Base-by-base conservation (phyloP, 352 stramenopile species). In the Phytophthora colocasiae region DNA sequence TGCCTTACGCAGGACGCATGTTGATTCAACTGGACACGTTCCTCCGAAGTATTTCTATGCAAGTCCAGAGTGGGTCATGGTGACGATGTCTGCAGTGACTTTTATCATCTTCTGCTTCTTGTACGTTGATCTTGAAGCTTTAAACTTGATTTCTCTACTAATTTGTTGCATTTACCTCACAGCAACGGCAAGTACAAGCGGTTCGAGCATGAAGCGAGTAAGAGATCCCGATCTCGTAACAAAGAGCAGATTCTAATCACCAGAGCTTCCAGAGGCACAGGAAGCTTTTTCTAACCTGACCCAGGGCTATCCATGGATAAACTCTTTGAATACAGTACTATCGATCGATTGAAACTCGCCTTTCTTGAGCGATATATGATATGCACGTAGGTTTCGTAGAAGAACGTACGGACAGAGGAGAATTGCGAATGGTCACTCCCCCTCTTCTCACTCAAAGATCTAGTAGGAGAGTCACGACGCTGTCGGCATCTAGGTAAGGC, bases 101-200 rank as follows among this genome's bases (percentile, higher is more conserved):
- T 77, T 80, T 32, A 27, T 86, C 24, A 31, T 79, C 8, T 87
- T 91, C 66, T 84, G 71, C 58, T 77, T 84, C 54, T 88, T 80
- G 75, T 90, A 77, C 15, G 81, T 85, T 32, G 34, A 11, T 0
- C 4, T 1, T 22, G 6, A 7, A 47, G 17, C 6, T 49, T 7
- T n/a, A 2, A 32, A 22, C 9, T 22, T 3, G 6, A 47, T 8
- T 26, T 24, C 29, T n/a, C 6, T n/a, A 49, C 43, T 49, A 49
- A 49, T 26, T 32, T 48, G 3, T 55, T 22, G 22, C 2, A 22
- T 22, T 46, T 3, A 34, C 3, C 22, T 49, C 3, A 36, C 59
- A 90, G 81, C 60, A 72, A 87, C 15, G 81, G 81, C 19, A 69
- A 80, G 24, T 90, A 85, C 63, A 90, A 90, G 49, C 77, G 81